phyloP scores from a whole-genome alignment of 768 basidiomycete species.

The Panaeolus papilionaceus region DNA sequence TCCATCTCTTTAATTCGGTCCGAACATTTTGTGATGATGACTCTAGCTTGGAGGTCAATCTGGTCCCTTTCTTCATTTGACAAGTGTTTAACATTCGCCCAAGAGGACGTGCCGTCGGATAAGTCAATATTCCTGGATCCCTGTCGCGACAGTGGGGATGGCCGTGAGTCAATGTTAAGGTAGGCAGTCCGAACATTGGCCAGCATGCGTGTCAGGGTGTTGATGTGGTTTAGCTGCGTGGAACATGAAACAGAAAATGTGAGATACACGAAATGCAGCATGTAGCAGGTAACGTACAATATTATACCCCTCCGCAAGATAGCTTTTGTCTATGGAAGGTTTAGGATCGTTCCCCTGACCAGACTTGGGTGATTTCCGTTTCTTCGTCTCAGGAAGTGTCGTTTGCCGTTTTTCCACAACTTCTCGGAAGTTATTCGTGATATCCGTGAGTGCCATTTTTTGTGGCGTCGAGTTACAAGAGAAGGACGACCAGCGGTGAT shows the following conservation, averaged over 20 bases:
- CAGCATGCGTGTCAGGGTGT: slow-evolving; percentile 74
- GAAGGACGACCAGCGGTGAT: slow-evolving; percentile 16
- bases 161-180: slow-evolving; percentile 74
- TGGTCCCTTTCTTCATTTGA: slow-evolving; percentile 94
- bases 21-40: slow-evolving; percentile 85
- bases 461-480: slow-evolving; percentile 11
- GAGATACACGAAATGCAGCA: neutral
- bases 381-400: slow-evolving; percentile 50
- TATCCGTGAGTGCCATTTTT: slow-evolving; percentile 62
- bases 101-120: slow-evolving; percentile 48
- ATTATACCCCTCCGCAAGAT: slow-evolving; percentile 76
- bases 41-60: slow-evolving; percentile 90
- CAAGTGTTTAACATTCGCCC: slow-evolving; percentile 72
- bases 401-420: slow-evolving; percentile 54
- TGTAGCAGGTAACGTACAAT: slow-evolving; percentile 48
- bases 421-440: slow-evolving; percentile 67
- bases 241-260: slow-evolving; percentile 1
- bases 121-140: slow-evolving; percentile 63
- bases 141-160: slow-evolving; percentile 58
- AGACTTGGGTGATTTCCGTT: slow-evolving; percentile 49
- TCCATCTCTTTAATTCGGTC: slow-evolving; percentile 91
- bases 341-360: slow-evolving; percentile 43
- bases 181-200: slow-evolving; percentile 83
- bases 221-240: slow-evolving; percentile 73
- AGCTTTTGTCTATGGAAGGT: slow-evolving; percentile 62